Evolutionary conservation across 2,329 filamentous ascomycete species (phyloP).

Genomic region (Chrysosporium keratinophilum): DNA sequence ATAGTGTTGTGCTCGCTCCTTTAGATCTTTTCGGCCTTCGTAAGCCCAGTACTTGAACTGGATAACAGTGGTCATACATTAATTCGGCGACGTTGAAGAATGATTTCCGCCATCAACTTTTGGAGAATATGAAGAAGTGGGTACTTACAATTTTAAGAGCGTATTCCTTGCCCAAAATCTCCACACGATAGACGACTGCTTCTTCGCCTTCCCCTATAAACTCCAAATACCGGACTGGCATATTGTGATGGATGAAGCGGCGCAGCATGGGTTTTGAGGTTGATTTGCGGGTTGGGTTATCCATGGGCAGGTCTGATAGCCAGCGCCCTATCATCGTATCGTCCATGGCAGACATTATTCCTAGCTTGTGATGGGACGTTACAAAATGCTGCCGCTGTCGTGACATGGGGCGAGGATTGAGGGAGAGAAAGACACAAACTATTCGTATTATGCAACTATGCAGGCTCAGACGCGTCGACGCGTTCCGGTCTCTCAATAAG

Average conservation of each 20-base stretch:
- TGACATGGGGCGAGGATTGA: no score
- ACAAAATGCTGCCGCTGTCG: no score
- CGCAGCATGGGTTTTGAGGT: conserved; percentile 11
- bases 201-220: conserved; percentile 8
- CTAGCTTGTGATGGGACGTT: no score
- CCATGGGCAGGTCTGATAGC: conserved; percentile 10
- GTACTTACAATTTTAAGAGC: conserved; percentile 10
- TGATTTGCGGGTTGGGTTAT: conserved; percentile 8
- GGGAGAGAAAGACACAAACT: no score
- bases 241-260: conserved; percentile 15
- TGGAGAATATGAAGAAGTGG: not conserved
- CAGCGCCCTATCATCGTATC: conserved; percentile 12
- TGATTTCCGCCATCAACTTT: no score
- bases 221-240: conserved; percentile 6
- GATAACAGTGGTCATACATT: no score
- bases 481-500: no score
- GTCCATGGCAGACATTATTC: no score
- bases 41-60: not conserved
- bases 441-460: no score
- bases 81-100: no score
- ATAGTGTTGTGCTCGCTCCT: not conserved
- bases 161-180: conserved; percentile 7
- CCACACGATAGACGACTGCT: conserved; percentile 8
- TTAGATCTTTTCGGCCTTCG: not conserved
- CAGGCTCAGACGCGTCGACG: no score